Base-by-base conservation (phyloP, 2,329 filamentous ascomycete species). In the Paecilomyces sp. region DNA sequence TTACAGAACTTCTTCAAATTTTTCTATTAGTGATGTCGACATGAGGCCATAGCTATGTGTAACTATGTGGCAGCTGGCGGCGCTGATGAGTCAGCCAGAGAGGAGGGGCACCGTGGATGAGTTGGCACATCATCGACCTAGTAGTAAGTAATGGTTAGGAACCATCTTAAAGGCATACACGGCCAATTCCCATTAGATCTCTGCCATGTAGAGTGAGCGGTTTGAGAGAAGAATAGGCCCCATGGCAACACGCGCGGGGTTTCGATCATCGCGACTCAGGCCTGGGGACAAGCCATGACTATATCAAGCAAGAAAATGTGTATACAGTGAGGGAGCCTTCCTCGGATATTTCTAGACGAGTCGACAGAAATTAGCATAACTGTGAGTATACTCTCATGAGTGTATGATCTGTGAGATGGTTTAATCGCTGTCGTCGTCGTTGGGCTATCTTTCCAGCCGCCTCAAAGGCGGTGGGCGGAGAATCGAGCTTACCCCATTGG, bases 391-490 rank as follows among this genome's bases (percentile, higher is more conserved):
- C 6, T 28, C 25, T 28, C 25, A 28, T 28, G 25, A 28, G 25
- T 6, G 25, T 28, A 28, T 28, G 25, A 6, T 28, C 25, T 28
- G 22, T 22, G 25, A 28, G 25, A 28, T 28, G 25, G 25, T 28
- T 28, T 28, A 6, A 28, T 28, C 25, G 25, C 6, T 28, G 25
- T 28, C 6, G 25, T 28, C 6, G 25, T 28, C 25, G 25, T 2
- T 28, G 25, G 25, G 6, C 6, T 28, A 28, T 47, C 41, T 47
- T 47, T 18, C 36, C 7, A 47, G 36, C 28, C 50, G 55, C 28
- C 33, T 34, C 58, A 72, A 28, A 73, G 71, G 71, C 71, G 71
- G 71, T 74, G 70, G 71, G 61, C 24, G 34, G 57, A 55, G 36
- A 31, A 36, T 13, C 55, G 66, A 66, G 64, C 67, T 68, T 65